These are phyloP conservation scores for Flaveria linearis DNA, from an alignment of 129 eudicot species.

Conservation along the genomic window DNA sequence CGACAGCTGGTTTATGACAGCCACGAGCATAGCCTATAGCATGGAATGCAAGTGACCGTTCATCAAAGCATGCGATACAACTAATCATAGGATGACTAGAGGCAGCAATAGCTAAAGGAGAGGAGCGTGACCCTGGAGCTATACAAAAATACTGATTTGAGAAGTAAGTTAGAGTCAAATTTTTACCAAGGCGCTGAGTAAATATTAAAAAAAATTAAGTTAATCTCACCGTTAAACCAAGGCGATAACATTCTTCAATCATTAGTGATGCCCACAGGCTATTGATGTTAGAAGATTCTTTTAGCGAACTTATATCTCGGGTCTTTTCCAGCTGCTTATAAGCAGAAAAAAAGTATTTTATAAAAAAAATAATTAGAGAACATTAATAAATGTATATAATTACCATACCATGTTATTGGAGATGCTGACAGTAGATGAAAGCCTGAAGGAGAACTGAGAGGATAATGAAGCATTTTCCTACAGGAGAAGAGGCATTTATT, in stretches of 20 bases:
- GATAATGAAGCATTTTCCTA: constrained; percentile 60
- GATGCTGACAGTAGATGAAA: constrained; percentile 57
- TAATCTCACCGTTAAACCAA: constrained; percentile 87
- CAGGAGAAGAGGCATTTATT: constrained; percentile 25
- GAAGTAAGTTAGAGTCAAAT: constrained; percentile 37
- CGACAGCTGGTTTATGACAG: constrained; percentile 78
- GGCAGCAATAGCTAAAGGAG: constrained; percentile 96
- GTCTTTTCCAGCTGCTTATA: constrained; percentile 39
- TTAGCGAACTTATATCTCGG: constrained; percentile 29
- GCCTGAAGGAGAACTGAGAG: constrained; percentile 61
- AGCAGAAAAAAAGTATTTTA: background rate
- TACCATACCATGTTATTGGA: constrained; percentile 70
- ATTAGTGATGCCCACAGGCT: constrained; percentile 90
- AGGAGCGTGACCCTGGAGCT: constrained; percentile 99
- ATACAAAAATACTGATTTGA: constrained; percentile 82
- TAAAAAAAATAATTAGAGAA: background rate
- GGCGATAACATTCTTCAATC: constrained; percentile 93
- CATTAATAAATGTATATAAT: constrained; percentile 10
- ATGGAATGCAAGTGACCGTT: constrained; percentile 93
- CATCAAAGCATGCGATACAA: constrained; percentile 81
- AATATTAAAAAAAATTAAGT: constrained; percentile 1
- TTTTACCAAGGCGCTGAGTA: background rate
- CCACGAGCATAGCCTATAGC: constrained; percentile 95
- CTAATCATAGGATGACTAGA: constrained; percentile 75
- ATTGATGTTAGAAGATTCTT: constrained; percentile 72